Conservation (phyloP, 306 rosid genomes). For the Vigna trinervia region DNA sequence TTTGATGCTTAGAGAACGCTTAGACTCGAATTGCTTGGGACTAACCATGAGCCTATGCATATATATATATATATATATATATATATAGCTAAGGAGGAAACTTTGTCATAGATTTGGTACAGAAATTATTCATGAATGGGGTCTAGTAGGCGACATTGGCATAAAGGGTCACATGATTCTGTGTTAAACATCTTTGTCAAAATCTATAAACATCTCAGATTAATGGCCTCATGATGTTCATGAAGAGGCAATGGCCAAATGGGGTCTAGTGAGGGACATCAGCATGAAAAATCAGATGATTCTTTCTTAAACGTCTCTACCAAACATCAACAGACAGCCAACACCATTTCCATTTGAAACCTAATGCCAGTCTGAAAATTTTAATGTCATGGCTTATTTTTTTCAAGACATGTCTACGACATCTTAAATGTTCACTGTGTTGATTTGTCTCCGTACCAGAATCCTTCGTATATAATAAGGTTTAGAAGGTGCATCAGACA, state of each 20-base stretch:
- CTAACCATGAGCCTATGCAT: neutral
- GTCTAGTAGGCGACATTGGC: conserved; percentile 19
- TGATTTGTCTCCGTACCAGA: neutral
- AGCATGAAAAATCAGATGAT: conserved; percentile 31
- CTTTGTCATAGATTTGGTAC: conserved; percentile 1
- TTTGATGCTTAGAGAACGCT: conserved; percentile 12
- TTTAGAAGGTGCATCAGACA: neutral
- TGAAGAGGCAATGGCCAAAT: neutral
- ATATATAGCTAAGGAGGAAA: conserved; percentile 5
- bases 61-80: conserved; percentile 1
- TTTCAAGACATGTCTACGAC: conserved; percentile 22
- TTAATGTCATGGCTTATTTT: neutral
- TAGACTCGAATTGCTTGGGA: conserved; percentile 26
- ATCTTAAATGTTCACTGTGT: neutral
- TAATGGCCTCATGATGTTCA: neutral
- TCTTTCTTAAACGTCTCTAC: conserved; percentile 30
- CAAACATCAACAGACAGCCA: neutral
- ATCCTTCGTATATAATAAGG: neutral
- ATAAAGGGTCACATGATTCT: conserved; percentile 31
- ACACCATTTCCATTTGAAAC: neutral
- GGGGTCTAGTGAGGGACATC: conserved; percentile 33
- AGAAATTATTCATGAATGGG: conserved; percentile 23
- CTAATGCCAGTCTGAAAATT: neutral
- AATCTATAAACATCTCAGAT: neutral
- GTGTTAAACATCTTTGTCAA: conserved; percentile 28